Percentiles rank a stretch among this genome's conserved stretches.
These are phyloP conservation scores for Orbilia brochopaga DNA, from an alignment of 2,329 filamentous ascomycete species.

Conservation along the genomic window DNA sequence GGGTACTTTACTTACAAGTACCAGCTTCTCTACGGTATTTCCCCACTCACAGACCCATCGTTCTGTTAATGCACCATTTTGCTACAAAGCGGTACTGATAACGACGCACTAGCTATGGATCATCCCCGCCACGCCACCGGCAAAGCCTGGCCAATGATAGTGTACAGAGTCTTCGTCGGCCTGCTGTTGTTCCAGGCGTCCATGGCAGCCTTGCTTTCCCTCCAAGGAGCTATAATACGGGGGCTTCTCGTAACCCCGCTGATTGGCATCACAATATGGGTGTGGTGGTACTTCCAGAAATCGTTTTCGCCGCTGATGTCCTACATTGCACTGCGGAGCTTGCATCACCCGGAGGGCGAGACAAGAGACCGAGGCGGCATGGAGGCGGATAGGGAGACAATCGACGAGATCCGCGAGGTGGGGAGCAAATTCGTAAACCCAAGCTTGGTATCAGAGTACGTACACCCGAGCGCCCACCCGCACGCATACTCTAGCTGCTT, in stretches of 20 bases:
- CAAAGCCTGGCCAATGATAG: slow-evolving; percentile 94
- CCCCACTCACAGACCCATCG: no score
- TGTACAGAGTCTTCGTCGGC: slow-evolving; percentile 85
- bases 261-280: slow-evolving; percentile 82
- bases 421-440: slow-evolving; percentile 77
- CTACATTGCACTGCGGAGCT: slow-evolving; percentile 88
- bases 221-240: slow-evolving; percentile 74
- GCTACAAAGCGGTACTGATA: neutral
- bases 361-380: slow-evolving; percentile 55
- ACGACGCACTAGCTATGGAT: slow-evolving; percentile 71
- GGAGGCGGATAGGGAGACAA: slow-evolving; percentile 63
- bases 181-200: slow-evolving; percentile 87
- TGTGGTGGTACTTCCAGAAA: slow-evolving; percentile 77
- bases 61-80: neutral
- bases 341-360: slow-evolving; percentile 66
- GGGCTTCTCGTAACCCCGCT: slow-evolving; percentile 78
- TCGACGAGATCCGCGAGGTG: slow-evolving; percentile 75
- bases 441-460: slow-evolving; percentile 71
- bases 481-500: neutral
- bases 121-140: slow-evolving; percentile 94
- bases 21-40: slow-evolving; percentile 78
- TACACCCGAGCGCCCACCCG: slow-evolving; percentile 50
- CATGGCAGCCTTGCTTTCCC: slow-evolving; percentile 82
- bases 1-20: slow-evolving; percentile 95
- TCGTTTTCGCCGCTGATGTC: slow-evolving; percentile 87